A percentile compares a stretch with the other conserved stretches of the same genome.
phyloP scores from a whole-genome alignment of 1,139 yeast species.

The Magnusiomyces ingens region DNA sequence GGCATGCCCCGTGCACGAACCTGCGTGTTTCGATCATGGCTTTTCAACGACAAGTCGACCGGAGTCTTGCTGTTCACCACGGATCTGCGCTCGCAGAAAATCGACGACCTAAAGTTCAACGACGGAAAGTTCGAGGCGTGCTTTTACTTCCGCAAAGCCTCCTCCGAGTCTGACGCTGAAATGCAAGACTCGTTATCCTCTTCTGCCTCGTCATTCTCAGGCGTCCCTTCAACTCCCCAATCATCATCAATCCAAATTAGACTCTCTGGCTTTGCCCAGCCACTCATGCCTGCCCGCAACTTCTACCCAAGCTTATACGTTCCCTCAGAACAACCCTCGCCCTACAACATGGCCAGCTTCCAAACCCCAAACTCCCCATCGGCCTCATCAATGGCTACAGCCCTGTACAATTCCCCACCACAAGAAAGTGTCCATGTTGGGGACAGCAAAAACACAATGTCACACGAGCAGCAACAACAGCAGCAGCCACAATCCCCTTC shows the following conservation, averaged over 20 bases:
- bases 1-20: slow-evolving; percentile 65
- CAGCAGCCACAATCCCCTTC: background rate
- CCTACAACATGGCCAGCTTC: too few species aligned
- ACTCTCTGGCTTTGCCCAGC: slow-evolving; percentile 56
- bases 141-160: slow-evolving; percentile 50
- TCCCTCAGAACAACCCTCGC: too few species aligned
- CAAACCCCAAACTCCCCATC: slow-evolving; percentile 8
- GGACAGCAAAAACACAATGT: slow-evolving; percentile 2
- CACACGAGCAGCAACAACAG: background rate
- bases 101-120: slow-evolving; percentile 44
- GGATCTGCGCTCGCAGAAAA: slow-evolving; percentile 63
- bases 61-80: slow-evolving; percentile 67
- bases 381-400: slow-evolving; percentile 7
- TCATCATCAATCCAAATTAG: slow-evolving; percentile 35
- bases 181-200: background rate
- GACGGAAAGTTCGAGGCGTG: slow-evolving; percentile 62
- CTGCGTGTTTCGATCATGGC: slow-evolving; percentile 65
- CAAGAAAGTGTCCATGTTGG: slow-evolving; percentile 3
- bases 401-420: background rate
- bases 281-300: background rate
- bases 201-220: background rate
- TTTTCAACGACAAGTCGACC: slow-evolving; percentile 61
- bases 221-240: slow-evolving; percentile 50
- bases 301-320: background rate
- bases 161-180: background rate